These are phyloP conservation scores for Lachancea sp. DNA, from an alignment of 805 yeast genomes.

Conservation along the genomic window DNA sequence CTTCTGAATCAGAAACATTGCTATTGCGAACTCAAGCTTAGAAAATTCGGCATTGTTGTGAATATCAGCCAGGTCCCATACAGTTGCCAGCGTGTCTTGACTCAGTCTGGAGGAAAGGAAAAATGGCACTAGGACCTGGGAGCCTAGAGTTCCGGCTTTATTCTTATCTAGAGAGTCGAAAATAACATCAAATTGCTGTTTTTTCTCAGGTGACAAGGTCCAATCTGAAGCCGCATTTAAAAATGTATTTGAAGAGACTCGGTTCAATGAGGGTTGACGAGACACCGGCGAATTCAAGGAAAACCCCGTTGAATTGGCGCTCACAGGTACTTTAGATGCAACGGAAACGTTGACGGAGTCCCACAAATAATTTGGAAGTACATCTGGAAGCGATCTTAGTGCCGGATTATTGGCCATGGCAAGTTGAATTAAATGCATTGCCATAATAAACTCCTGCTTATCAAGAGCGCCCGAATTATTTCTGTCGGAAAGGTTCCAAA, in stretches of 20 bases:
- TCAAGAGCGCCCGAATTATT: slow-evolving; percentile 65
- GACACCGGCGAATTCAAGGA: slow-evolving; percentile 20
- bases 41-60: slow-evolving; percentile 79
- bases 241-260: slow-evolving; percentile 31
- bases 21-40: slow-evolving; percentile 80
- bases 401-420: slow-evolving; percentile 57
- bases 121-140: slow-evolving; percentile 81
- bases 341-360: slow-evolving; percentile 25
- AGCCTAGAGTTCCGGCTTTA: slow-evolving; percentile 55
- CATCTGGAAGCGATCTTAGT: slow-evolving; percentile 45
- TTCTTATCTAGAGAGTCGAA: slow-evolving; percentile 72
- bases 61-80: slow-evolving; percentile 93
- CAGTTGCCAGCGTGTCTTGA: slow-evolving; percentile 76
- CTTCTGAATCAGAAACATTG: slow-evolving; percentile 87
- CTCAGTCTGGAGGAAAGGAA: slow-evolving; percentile 80
- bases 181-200: slow-evolving; percentile 69
- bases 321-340: slow-evolving; percentile 22
- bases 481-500: slow-evolving; percentile 85
- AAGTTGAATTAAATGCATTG: slow-evolving; percentile 87
- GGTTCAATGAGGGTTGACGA: slow-evolving; percentile 33
- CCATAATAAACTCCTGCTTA: slow-evolving; percentile 74
- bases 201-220: slow-evolving; percentile 62
- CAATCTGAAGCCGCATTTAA: slow-evolving; percentile 47
- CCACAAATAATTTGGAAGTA: slow-evolving; percentile 42
- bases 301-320: slow-evolving; percentile 26